Base-by-base conservation (phyloP, 345 rosid genomes). In the Reutealis trisperma region DNA sequence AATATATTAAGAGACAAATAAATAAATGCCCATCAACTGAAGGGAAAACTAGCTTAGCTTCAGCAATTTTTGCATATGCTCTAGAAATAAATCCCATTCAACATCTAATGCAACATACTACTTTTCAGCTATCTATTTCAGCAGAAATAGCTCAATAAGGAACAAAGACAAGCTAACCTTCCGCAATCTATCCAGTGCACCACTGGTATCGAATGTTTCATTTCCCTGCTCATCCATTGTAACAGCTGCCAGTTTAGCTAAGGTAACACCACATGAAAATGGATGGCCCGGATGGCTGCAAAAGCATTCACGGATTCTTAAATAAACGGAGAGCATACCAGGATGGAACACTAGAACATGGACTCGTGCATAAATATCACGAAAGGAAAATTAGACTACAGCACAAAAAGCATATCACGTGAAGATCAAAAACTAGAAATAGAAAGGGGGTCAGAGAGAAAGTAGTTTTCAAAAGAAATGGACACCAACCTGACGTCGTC, bases 201-300 rank as follows among this genome's bases (percentile, higher is more conserved):
- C 98, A 87, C 99, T 96, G 42, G 97, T 80, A 86, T 96, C 99
- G 83, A 96, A 96, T 59, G 97, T 96, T 88, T 96, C 99, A 79
- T 93, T 93, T 78, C 92, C 99, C 78, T 89, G 92, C 75, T 93
- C 99, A 86, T 96, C 99, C 89, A 87, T 90, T 60, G 99, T 96
- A 72, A 96, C 98, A 80, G 99, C 99, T 70, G 99, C 99, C 67
- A 96, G 94, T 86, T 90, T 96, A 70, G 98, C 99, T 77, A 96
- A 83, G 68, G 99, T 91, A 87, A 92, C 84, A 70, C 99, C 99
- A 78, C 92, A 87, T 74, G 91, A 86, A 90, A 96, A 96, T 30
- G 99, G 97, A 85, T 88, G 89, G 78, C 95, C 92, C 5, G 86
- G 88, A 87, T 92, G 89, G 81, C 99, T 96, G 89, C 73, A 86